These are phyloP conservation scores for Davidsoniella eucalypti DNA, from an alignment of 2,329 filamentous ascomycete species.

Conservation along the genomic window DNA sequence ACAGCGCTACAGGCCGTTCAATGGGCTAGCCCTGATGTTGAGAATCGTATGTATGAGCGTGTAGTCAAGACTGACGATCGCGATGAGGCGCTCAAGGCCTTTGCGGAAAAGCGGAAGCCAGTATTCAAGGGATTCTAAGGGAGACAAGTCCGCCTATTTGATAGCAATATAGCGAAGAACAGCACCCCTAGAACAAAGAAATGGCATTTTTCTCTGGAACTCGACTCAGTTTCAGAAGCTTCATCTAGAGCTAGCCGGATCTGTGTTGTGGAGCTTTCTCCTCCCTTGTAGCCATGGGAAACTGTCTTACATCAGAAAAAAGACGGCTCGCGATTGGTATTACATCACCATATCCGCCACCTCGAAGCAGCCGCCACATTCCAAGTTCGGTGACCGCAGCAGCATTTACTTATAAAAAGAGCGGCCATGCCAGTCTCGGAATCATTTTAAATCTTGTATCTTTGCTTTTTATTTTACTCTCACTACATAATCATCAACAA, in stretches of 20 bases:
- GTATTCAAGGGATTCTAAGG: slow-evolving; percentile 37
- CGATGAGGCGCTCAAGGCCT: slow-evolving; percentile 74
- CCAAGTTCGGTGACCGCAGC: background rate
- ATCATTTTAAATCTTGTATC: background rate
- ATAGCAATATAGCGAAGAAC: background rate
- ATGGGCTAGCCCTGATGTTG: slow-evolving; percentile 56
- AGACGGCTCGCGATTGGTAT: background rate
- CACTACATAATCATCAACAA: background rate
- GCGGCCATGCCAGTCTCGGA: no score
- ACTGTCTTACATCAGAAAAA: background rate
- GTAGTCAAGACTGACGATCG: slow-evolving; percentile 76
- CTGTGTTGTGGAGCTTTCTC: no score
- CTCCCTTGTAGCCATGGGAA: no score
- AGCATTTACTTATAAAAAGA: no score
- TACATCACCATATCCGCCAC: slow-evolving; percentile 9
- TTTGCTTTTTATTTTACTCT: background rate
- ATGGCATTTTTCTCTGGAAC: no score
- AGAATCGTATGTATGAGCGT: slow-evolving; percentile 72
- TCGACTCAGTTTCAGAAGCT: no score
- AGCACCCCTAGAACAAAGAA: background rate
- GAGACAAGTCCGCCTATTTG: background rate
- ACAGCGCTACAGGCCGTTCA: slow-evolving; percentile 66
- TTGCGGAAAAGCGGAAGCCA: slow-evolving; percentile 48
- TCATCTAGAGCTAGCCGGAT: no score
- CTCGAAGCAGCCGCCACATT: background rate